Percentiles rank a stretch among this genome's conserved stretches.
Conservation (phyloP, 768 basidiomycete genomes). For the Boletus eberwhitei region DNA sequence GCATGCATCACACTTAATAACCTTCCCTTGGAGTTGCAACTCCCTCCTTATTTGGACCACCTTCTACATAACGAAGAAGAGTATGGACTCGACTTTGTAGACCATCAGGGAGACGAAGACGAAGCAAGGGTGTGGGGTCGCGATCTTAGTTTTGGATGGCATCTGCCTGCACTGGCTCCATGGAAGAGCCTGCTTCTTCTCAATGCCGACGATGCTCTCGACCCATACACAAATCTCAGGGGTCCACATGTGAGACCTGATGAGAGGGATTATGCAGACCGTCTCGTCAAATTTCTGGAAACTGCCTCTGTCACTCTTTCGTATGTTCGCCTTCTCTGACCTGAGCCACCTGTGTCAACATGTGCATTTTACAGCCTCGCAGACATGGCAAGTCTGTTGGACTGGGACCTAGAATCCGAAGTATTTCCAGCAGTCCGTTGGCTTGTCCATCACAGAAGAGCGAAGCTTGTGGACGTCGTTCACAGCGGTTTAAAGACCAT, state of each 20-base stretch:
- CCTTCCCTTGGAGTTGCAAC: conserved; percentile 79
- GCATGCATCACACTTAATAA: conserved; percentile 77
- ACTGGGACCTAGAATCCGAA: conserved; percentile 81
- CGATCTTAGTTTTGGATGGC: conserved; percentile 70
- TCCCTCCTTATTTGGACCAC: conserved; percentile 76
- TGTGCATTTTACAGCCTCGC: conserved; percentile 47
- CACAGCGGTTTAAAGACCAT: conserved; percentile 77
- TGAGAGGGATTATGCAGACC: conserved; percentile 65
- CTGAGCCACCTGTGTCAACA: not conserved
- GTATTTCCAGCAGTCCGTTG: conserved; percentile 90
- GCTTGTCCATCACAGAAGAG: conserved; percentile 86
- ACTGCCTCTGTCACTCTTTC: conserved; percentile 71
- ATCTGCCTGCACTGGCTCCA: conserved; percentile 69
- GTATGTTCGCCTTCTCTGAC: conserved; percentile 41
- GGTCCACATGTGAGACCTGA: conserved; percentile 60
- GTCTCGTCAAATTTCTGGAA: conserved; percentile 72
- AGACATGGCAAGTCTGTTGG: conserved; percentile 76
- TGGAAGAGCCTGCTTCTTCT: conserved; percentile 90
- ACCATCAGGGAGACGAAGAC: conserved; percentile 51
- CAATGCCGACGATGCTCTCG: conserved; percentile 54
- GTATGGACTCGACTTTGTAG: conserved; percentile 48
- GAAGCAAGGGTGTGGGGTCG: conserved; percentile 58
- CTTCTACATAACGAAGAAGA: conserved; percentile 67
- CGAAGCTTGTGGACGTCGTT: conserved; percentile 84
- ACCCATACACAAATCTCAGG: conserved; percentile 57